These are phyloP conservation scores for Saccharomycopsis fibuligera DNA, from an alignment of 805 yeast genomes.

Conservation along the genomic window DNA sequence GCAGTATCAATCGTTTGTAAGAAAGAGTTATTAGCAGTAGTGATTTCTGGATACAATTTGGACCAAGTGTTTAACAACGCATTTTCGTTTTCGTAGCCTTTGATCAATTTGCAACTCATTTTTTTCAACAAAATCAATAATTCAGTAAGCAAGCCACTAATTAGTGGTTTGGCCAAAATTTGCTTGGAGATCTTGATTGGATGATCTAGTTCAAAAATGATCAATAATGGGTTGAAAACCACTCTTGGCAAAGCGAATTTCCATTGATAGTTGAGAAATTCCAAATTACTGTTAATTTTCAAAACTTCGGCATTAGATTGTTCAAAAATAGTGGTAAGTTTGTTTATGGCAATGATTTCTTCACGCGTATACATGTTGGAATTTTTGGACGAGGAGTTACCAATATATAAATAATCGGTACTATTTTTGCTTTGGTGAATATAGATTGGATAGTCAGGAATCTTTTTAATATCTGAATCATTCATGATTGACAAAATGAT, in stretches of 20 bases:
- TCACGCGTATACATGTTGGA: slow-evolving; percentile 37
- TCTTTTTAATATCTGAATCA: slow-evolving; percentile 46
- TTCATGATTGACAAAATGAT: slow-evolving; percentile 53
- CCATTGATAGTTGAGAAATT: slow-evolving; percentile 75
- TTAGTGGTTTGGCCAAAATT: slow-evolving; percentile 78
- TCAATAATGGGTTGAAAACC: slow-evolving; percentile 69
- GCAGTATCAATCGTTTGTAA: neutral
- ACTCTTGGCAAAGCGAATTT: slow-evolving; percentile 72
- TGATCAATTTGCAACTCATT: slow-evolving; percentile 69
- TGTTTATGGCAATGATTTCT: slow-evolving; percentile 29
- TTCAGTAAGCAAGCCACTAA: slow-evolving; percentile 75
- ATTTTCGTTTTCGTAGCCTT: slow-evolving; percentile 62
- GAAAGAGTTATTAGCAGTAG: neutral
- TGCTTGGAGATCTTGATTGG: slow-evolving; percentile 55
- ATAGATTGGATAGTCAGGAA: slow-evolving; percentile 28
- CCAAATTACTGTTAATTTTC: slow-evolving; percentile 43
- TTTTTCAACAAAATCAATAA: slow-evolving; percentile 63
- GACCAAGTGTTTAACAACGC: slow-evolving; percentile 50
- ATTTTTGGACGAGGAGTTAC: slow-evolving; percentile 28
- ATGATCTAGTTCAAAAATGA: slow-evolving; percentile 64
- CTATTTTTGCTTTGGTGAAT: slow-evolving; percentile 34
- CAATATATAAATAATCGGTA: slow-evolving; percentile 34
- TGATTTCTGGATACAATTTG: slow-evolving; percentile 35
- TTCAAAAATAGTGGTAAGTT: slow-evolving; percentile 34
- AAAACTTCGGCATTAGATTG: slow-evolving; percentile 38